These are phyloP conservation scores for Caryopteris hybrid DNA, from an alignment of 305 asterid genomes.

Conservation along the genomic window DNA sequence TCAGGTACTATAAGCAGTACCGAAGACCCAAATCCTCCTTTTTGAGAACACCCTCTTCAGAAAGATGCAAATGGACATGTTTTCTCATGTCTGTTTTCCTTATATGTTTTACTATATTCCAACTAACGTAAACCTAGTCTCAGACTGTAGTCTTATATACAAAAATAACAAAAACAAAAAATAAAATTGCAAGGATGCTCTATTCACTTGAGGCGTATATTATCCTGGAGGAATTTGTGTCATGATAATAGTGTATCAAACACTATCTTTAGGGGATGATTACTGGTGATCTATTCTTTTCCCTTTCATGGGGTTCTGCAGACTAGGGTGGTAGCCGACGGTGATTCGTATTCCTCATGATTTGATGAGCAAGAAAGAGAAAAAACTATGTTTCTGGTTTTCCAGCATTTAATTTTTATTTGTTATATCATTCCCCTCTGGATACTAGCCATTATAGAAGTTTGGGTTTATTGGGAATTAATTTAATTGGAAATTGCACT, in stretches of 20 bases:
- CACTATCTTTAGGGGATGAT: neutral
- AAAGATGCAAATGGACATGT: neutral
- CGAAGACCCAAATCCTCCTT: neutral
- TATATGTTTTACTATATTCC: neutral
- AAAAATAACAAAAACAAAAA: neutral
- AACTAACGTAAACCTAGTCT: neutral
- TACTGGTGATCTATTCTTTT: too few species aligned
- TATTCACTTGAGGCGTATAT: too few species aligned
- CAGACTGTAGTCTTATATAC: neutral
- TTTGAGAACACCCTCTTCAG: neutral
- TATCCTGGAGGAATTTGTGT: neutral
- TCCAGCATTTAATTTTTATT: neutral
- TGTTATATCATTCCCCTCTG: neutral
- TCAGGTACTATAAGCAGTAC: slow-evolving; percentile 47
- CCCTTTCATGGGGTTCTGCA: neutral
- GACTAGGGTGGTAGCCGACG: neutral
- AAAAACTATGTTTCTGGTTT: neutral
- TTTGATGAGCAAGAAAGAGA: neutral
- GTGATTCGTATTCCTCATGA: neutral
- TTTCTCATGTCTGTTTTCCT: neutral
- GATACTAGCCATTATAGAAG: neutral
- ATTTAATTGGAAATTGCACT: neutral
- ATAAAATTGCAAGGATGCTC: neutral
- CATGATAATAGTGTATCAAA: neutral
- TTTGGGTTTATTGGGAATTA: neutral